Evolutionary conservation across 768 basidiomycete species (phyloP), one percentile per base, ranked within the genome.

Genomic region (Suillus decipiens): DNA sequence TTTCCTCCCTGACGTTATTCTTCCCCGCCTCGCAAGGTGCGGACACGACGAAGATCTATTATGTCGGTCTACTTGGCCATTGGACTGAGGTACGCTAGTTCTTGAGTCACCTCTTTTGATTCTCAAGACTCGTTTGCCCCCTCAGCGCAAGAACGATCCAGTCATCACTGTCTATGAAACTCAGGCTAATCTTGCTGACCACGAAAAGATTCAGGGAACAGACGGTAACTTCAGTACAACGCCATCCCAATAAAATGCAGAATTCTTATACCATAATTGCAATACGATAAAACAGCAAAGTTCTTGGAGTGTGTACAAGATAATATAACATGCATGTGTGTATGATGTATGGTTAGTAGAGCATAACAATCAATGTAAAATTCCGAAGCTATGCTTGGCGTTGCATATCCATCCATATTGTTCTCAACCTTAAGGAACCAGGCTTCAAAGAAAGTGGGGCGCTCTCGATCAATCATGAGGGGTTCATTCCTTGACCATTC

Each of bases 111-210:
- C 54, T 17, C 3, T 36, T 34, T 42, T 19, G 45, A 41, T 19
- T 37, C 31, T 63, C 31, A 51, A 50, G 28, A 33, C 31, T 33
- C 2, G 33, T 61, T n/a, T 24, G 28, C 28, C 24, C 47, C 60
- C 45, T 15, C 68, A 96, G 93, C 83, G 89, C 48, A 94, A 91
- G 70, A 79, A 79, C 57, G 85, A 88, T 64, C 92, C 95, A 1
- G 82, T 93, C 43, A 84, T 96, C 61, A 89, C 93, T 0, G 87
- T 96, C 14, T 97, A 96, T 69, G 95, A 97, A 75, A 77, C 90
- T 0, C 89, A 91, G 66, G 91, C 95, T 10, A 95, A 94, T 67
- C 78, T 90, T 36, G 90, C 93, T 1, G 95, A 96, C 72, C 95
- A 96, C 67, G 82, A 87, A 64, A 94, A 93, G 76, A 90, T 94